These are phyloP conservation scores for Copromyces sp. DNA, from an alignment of 495 filamentous ascomycete species.

Conservation along the genomic window DNA sequence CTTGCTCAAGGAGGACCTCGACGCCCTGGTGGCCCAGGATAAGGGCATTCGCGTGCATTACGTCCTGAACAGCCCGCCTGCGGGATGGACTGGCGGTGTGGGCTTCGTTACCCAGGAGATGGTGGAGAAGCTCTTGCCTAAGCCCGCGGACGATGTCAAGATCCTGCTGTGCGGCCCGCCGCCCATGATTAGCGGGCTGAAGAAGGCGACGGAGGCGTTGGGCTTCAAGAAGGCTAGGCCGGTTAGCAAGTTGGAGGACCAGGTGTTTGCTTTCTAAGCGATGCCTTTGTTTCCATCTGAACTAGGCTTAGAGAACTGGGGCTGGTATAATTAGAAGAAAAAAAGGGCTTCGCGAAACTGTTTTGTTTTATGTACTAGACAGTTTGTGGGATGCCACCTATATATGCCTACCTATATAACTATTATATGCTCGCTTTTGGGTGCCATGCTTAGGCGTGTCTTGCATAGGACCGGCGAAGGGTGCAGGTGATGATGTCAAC, in stretches of 20 bases:
- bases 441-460: not conserved
- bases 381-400: not conserved
- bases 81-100: constrained; percentile 78
- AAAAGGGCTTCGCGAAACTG: not conserved
- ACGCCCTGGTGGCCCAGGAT: constrained; percentile 65
- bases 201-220: constrained; percentile 83
- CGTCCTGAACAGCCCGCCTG: constrained; percentile 91
- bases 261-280: constrained; percentile 91
- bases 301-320: not conserved
- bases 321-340: not conserved
- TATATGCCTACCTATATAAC: not conserved
- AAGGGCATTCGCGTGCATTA: constrained; percentile 77
- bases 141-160: constrained; percentile 81
- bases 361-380: not conserved
- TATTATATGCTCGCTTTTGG: not conserved
- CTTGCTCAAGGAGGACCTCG: constrained; percentile 81
- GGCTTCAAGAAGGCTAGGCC: constrained; percentile 86
- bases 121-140: constrained; percentile 73
- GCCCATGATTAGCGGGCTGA: constrained; percentile 93
- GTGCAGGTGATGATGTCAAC: not conserved
- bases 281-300: not conserved
- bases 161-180: constrained; percentile 93
- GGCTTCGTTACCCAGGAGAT: constrained; percentile 93
- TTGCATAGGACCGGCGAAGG: not conserved
- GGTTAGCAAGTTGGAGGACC: constrained; percentile 94